phyloP scores from a whole-genome alignment of 2,329 filamentous ascomycete species.

The Lasiodiplodia gonubiensis region DNA sequence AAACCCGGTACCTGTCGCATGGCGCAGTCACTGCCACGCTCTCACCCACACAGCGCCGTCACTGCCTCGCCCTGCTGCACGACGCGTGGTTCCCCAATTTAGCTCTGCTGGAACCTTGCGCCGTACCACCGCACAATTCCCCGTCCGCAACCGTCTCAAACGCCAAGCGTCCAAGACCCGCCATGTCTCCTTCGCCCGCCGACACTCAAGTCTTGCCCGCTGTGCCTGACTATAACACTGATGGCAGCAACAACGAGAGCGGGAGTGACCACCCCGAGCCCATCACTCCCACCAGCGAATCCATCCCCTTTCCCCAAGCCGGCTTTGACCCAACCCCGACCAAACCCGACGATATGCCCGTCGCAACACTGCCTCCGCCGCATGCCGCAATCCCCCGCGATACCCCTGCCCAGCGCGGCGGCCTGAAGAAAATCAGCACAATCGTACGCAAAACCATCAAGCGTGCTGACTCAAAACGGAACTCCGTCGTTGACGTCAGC shows the following conservation, averaged over 20 bases:
- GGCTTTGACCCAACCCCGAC: neutral
- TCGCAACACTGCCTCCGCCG: conserved; percentile 13
- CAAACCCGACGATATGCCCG: conserved; percentile 37
- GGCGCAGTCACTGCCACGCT: neutral
- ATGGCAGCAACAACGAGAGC: conserved; percentile 45
- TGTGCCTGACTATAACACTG: conserved; percentile 29
- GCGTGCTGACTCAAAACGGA: conserved; percentile 31
- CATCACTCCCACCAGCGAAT: conserved; percentile 44
- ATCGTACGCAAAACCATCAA: conserved; percentile 43
- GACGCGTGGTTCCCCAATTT: conserved; percentile 1
- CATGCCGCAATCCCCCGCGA: conserved; percentile 5
- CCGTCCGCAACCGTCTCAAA: neutral
- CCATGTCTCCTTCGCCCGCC: conserved; percentile 2
- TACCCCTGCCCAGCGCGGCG: conserved; percentile 4
- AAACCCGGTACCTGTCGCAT: conserved; percentile 2
- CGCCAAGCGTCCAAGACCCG: conserved; percentile 12
- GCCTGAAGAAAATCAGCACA: conserved; percentile 34
- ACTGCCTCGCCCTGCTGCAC: conserved; percentile 1
- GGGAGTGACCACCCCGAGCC: conserved; percentile 48
- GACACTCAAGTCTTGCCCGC: neutral
- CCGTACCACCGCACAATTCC: neutral
- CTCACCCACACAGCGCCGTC: neutral
- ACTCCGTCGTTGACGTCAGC: neutral
- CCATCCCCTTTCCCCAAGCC: neutral
- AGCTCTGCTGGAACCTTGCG: neutral